Conservation (phyloP, 371 early-diverging fungal genomes). For the Thermomucor indicae-seudaticae region DNA sequence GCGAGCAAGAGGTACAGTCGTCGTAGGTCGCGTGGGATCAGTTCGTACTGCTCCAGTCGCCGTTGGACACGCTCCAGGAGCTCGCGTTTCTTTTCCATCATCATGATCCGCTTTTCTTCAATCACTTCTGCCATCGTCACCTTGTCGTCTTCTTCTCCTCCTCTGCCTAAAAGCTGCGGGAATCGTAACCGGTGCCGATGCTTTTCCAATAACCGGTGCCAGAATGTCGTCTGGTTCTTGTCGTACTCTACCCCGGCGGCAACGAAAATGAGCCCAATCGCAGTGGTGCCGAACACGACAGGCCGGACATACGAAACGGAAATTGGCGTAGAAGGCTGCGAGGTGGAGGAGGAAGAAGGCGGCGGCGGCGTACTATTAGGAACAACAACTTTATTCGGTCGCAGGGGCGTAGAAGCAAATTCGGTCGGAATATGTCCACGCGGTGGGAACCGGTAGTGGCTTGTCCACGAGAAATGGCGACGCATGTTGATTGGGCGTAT, state of each 20-base stretch:
- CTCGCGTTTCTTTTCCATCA: constrained; percentile 6
- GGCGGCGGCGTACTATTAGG: no score
- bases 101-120: constrained; percentile 6
- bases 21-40: constrained; percentile 42
- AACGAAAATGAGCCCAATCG: not conserved
- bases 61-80: constrained; percentile 16
- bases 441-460: no score
- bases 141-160: not conserved
- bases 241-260: constrained; percentile 2
- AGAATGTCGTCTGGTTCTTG: not conserved
- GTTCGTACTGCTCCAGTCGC: constrained; percentile 6
- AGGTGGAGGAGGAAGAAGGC: no score
- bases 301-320: constrained; percentile 3
- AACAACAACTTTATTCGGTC: no score
- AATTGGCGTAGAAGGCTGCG: no score
- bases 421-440: no score
- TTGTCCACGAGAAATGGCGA: no score
- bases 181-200: not conserved
- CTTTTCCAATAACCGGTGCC: not conserved
- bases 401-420: no score
- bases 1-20: constrained; percentile 38
- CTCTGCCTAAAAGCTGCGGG: no score
- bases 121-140: constrained; percentile 5
- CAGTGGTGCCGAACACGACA: not conserved
- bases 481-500: no score